These are phyloP conservation scores for Globisporangium megalacanthum DNA, from an alignment of 352 stramenopile species.

Conservation along the genomic window DNA sequence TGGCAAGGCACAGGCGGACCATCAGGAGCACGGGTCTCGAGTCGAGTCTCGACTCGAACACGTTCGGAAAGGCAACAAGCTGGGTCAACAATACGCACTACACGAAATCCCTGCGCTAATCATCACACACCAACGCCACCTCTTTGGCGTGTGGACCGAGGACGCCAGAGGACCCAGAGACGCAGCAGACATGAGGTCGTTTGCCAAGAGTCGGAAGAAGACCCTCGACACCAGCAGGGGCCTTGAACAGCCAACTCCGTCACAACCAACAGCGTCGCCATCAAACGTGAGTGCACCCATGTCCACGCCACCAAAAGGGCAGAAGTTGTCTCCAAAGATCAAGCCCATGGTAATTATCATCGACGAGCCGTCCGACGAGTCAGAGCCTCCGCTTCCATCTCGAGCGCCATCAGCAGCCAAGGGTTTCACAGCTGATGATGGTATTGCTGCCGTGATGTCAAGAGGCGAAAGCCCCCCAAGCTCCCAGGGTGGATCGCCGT, in stretches of 20 bases:
- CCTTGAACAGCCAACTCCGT: not conserved
- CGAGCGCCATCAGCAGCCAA: not conserved
- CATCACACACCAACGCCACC: not conserved
- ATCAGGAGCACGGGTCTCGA: no score
- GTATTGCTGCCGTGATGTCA: not conserved
- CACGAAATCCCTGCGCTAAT: no score
- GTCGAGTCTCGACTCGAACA: no score
- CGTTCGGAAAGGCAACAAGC: no score
- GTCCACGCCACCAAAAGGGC: constrained; percentile 6
- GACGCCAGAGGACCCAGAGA: not conserved
- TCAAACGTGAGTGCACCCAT: not conserved
- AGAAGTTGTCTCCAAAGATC: constrained; percentile 14
- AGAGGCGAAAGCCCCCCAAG: not conserved
- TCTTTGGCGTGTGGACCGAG: not conserved
- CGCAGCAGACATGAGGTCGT: constrained; percentile 6
- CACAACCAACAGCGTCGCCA: not conserved
- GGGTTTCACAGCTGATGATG: not conserved
- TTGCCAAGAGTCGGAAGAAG: constrained; percentile 8
- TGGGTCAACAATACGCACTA: no score
- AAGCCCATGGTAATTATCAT: constrained; percentile 15
- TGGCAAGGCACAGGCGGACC: no score
- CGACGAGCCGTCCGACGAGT: constrained; percentile 1
- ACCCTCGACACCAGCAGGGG: constrained; percentile 3
- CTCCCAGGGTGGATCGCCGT: not conserved
- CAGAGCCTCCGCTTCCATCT: not conserved